Evolutionary conservation across 2,329 filamentous ascomycete genomes (phyloP), one percentile per base, ranked within the genome.

Genomic region (Claviceps lovelessii): DNA sequence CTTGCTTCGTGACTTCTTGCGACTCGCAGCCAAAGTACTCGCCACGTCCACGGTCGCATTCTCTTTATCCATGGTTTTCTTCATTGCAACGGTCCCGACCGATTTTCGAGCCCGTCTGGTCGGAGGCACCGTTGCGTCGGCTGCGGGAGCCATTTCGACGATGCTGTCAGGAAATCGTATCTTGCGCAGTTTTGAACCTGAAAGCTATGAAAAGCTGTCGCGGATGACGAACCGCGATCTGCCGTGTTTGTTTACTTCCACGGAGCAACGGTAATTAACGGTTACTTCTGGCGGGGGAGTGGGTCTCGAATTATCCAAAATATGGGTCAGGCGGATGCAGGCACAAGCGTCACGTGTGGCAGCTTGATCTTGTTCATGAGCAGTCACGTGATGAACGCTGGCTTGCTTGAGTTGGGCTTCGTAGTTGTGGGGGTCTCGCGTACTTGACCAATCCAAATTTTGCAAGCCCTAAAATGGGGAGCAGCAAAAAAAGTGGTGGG

Each of bases 1-100:
- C 75, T 96, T 97, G 72, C 91, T 96, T 60, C 93, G 84, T 56
- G 85, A 87, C 72, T 90, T 91, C 72, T 78, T 79, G 58, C 77
- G 74, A 64, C 69, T 76, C 56, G 73, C 74, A 35, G 73, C 75
- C 60, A 76, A 65, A 55, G 73, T 71, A 59, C 78, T 76, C 57
- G 75, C 77, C 55, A 86, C 68, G 61, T 88, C 84, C 47, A 84
- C 72, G 3, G 84, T 87, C 64, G 80, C 78, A 75, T 94, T 94
- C 66, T 94, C 88, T 69, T 89, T 90, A 63, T 88, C 85, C 59
- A 76, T 70, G 42, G 72, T 69, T 68, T 73, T 79, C 62, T 64
- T 75, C 62, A 64, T 72, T 68, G 70, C 79, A 63, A 68, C 80
- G 60, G 67, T 67, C 19, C 82, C 84, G 57, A 88, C 81, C n/a